phyloP scores from a whole-genome alignment of 2,329 filamentous ascomycete species.

The Stemphylium beticola region DNA sequence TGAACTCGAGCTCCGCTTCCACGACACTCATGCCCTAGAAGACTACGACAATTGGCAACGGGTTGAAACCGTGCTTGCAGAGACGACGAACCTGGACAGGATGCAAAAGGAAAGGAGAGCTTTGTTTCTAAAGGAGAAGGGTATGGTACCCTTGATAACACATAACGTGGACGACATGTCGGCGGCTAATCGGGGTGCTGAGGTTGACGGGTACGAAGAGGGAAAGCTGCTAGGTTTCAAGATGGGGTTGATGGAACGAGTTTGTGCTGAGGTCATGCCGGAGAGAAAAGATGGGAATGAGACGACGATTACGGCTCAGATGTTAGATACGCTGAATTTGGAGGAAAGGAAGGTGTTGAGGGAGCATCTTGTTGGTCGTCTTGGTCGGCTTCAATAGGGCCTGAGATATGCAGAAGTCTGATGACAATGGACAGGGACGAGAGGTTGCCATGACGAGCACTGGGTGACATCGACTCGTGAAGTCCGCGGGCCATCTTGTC shows the following conservation, averaged over 20 bases:
- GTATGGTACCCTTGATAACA: constrained; percentile 20
- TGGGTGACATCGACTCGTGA: too few species aligned
- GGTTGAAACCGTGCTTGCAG: not conserved
- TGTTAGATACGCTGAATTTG: constrained; percentile 12
- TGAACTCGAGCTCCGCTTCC: constrained; percentile 1
- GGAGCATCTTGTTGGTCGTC: constrained; percentile 4
- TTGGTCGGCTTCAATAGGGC: too few species aligned
- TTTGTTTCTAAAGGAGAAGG: constrained; percentile 20
- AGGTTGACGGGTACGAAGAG: not conserved
- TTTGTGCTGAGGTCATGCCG: constrained; percentile 16
- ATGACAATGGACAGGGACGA: too few species aligned
- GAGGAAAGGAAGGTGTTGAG: constrained; percentile 17
- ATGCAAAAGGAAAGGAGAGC: constrained; percentile 23
- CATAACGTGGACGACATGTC: constrained; percentile 7
- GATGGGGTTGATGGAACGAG: constrained; percentile 31
- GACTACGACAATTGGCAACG: constrained; percentile 12
- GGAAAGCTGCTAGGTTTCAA: constrained; percentile 18
- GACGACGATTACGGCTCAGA: constrained; percentile 1
- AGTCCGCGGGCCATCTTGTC: too few species aligned
- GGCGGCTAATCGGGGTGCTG: not conserved
- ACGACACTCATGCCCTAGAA: not conserved
- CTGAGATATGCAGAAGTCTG: too few species aligned
- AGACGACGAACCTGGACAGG: constrained; percentile 21
- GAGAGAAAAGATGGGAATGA: not conserved
- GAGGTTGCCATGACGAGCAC: not conserved